Evolutionary conservation across 2,329 filamentous ascomycete genomes (phyloP).

Genomic region (Pseudogymnoascus sp.): DNA sequence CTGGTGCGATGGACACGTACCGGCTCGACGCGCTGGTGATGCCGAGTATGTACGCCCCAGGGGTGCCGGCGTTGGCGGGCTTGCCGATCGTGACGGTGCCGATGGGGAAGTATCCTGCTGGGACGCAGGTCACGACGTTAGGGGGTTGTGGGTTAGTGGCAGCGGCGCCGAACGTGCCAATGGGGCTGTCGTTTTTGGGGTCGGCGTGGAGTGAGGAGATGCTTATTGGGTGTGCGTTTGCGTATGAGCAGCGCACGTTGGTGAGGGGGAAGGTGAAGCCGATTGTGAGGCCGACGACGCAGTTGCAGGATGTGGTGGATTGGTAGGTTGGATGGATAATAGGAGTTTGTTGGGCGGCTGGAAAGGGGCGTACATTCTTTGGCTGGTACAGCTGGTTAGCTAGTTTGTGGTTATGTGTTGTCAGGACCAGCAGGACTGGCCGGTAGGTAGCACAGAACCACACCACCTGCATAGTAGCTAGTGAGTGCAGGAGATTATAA

Average conservation of each 20-base stretch:
- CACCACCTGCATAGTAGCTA: background rate
- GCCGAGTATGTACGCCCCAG: conserved; percentile 42
- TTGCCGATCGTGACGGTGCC: conserved; percentile 56
- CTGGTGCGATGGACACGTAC: conserved; percentile 49
- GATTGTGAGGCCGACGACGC: conserved; percentile 40
- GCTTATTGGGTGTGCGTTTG: conserved; percentile 58
- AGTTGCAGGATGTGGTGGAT: conserved; percentile 36
- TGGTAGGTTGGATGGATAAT: background rate
- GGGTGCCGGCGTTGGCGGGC: conserved; percentile 47
- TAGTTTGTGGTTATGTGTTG: background rate
- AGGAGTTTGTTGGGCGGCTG: background rate
- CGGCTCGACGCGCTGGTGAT: conserved; percentile 55
- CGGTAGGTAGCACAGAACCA: background rate
- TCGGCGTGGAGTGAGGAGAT: conserved; percentile 51
- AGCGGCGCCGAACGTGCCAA: conserved; percentile 11
- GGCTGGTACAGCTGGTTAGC: background rate
- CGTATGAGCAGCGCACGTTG: conserved; percentile 46
- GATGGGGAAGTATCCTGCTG: conserved; percentile 45
- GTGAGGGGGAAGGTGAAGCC: conserved; percentile 39
- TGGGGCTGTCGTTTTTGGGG: conserved; percentile 58
- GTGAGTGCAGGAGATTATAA: background rate
- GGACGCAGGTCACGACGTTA: conserved; percentile 27
- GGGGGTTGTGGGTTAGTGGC: conserved; percentile 10
- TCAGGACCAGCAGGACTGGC: background rate
- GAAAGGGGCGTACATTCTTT: background rate